phyloP scores from a whole-genome alignment of 345 rosid genomes.

The Excoecaria agallocha region DNA sequence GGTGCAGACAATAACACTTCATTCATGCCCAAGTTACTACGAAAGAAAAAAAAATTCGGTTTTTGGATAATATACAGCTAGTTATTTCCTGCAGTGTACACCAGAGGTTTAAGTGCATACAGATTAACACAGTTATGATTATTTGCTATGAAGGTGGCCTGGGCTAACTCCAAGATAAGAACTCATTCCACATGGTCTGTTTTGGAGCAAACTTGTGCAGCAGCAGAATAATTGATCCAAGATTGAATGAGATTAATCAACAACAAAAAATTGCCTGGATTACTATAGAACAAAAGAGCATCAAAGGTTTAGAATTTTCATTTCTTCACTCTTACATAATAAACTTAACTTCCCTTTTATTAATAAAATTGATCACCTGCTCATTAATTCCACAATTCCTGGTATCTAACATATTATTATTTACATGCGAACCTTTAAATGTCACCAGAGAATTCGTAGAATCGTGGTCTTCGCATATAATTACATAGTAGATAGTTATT shows the following conservation, averaged over 20 bases:
- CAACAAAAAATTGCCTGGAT: neutral
- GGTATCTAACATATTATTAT: neutral
- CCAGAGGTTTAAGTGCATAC: neutral
- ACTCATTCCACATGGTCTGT: neutral
- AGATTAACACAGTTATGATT: neutral
- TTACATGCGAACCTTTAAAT: neutral
- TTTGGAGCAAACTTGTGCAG: neutral
- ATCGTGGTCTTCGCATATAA: neutral
- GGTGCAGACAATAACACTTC: no score
- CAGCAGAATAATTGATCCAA: neutral
- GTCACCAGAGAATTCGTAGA: neutral
- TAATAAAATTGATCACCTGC: neutral
- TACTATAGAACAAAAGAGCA: neutral
- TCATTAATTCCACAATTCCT: neutral
- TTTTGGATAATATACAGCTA: no score
- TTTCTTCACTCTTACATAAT: neutral
- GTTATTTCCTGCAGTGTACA: no score
- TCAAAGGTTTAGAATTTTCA: neutral
- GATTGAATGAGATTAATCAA: neutral
- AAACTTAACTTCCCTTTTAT: neutral
- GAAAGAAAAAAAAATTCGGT: no score
- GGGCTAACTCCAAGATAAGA: conserved; percentile 7
- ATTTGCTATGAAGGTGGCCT: no score
- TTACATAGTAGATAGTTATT: neutral
- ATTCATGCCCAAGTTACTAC: no score